Evolutionary conservation across 345 rosid genomes (phyloP).

Genomic region (Eucalyptus shirleyi): DNA sequence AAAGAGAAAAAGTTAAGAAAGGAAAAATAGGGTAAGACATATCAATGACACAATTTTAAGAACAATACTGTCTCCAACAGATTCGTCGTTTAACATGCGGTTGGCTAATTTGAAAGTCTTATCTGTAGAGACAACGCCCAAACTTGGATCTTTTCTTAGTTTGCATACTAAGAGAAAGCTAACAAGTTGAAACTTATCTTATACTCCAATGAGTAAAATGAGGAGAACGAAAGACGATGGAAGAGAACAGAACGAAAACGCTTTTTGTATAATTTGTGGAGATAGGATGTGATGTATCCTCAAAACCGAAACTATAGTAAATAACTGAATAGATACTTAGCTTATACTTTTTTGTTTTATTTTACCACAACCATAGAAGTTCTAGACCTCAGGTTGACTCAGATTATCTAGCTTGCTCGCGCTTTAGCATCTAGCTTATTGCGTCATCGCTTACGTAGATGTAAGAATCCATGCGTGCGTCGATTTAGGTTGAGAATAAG

Average conservation of each 20-base stretch:
- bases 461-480: background rate
- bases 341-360: background rate
- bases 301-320: background rate
- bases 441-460: background rate
- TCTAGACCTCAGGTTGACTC: background rate
- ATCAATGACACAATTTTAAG: background rate
- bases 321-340: background rate
- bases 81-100: background rate
- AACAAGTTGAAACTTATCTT: background rate
- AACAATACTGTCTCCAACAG: background rate
- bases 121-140: too few relatives aligned
- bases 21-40: background rate
- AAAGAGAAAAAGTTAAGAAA: background rate
- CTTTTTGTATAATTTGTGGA: background rate
- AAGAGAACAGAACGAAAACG: background rate
- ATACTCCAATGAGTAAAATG: background rate
- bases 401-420: background rate
- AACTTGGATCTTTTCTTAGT: background rate
- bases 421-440: background rate
- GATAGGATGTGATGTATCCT: rapidly evolving
- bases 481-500: background rate
- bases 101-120: background rate
- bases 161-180: background rate
- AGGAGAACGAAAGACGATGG: background rate
- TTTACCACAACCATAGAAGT: background rate